These are phyloP conservation scores for Pseudogymnoascus sp. DNA, from an alignment of 2,329 filamentous ascomycete genomes.

Conservation along the genomic window DNA sequence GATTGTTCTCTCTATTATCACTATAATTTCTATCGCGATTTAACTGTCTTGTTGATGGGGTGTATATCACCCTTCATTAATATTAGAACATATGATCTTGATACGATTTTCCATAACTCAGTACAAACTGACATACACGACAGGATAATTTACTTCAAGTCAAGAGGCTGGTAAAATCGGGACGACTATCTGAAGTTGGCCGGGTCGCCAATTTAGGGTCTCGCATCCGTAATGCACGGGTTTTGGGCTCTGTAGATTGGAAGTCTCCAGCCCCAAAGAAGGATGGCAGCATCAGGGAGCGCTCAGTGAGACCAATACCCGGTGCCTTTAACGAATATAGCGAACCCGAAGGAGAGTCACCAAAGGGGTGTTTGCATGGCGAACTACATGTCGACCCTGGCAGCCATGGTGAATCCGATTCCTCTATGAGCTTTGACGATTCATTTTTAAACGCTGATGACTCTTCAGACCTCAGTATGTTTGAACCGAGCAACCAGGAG, in stretches of 20 bases:
- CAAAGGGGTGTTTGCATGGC: neutral
- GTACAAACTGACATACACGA: constrained; percentile 20
- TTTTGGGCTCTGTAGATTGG: constrained; percentile 52
- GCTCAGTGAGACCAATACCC: neutral
- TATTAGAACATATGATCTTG: neutral
- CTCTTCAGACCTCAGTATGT: neutral
- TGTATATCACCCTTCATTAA: constrained; percentile 9
- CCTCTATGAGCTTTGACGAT: neutral
- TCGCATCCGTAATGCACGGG: constrained; percentile 68
- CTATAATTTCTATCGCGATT: neutral
- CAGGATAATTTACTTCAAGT: constrained; percentile 74
- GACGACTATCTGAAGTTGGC: constrained; percentile 66
- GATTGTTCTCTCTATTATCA: constrained; percentile 13
- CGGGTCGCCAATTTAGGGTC: constrained; percentile 70
- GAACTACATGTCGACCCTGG: neutral
- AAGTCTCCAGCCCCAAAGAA: neutral
- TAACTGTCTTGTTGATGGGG: neutral
- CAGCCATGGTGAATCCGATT: neutral
- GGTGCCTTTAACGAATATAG: neutral
- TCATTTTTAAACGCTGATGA: neutral
- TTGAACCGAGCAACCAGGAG: neutral
- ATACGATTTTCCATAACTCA: neutral
- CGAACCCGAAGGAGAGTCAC: neutral
- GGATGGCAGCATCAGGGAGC: neutral
- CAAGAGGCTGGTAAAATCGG: constrained; percentile 60